Evolutionary conservation across 371 early-diverging fungal species (phyloP).

Genomic region (Chytridium lagenaria): DNA sequence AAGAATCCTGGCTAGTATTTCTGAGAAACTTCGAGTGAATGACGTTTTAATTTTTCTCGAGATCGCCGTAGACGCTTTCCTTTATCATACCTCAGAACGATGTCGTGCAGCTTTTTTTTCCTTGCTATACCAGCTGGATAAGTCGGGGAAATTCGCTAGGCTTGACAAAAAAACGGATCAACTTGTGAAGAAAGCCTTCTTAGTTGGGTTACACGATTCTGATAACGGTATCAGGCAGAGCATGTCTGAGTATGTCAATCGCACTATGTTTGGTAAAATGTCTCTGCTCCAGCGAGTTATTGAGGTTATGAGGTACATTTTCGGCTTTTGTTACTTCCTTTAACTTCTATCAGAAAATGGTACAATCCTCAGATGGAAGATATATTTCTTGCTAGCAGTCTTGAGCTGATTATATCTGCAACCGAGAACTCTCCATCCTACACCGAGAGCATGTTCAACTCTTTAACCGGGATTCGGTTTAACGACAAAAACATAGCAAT

Average conservation of each 20-base stretch:
- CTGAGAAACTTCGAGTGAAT: slow-evolving; percentile 42
- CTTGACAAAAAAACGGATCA: slow-evolving; percentile 33
- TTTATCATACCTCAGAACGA: slow-evolving; percentile 42
- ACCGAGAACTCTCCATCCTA: slow-evolving; percentile 66
- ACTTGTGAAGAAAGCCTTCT: slow-evolving; percentile 53
- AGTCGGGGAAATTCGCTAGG: neutral
- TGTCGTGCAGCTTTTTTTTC: slow-evolving; percentile 59
- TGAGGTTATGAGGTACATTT: slow-evolving; percentile 51
- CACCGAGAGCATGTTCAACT: slow-evolving; percentile 64
- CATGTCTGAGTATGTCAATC: slow-evolving; percentile 58
- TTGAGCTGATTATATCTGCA: slow-evolving; percentile 65
- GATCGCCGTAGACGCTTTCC: slow-evolving; percentile 29
- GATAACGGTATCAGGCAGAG: slow-evolving; percentile 58
- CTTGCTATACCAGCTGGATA: slow-evolving; percentile 38
- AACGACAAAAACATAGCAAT: slow-evolving; percentile 61
- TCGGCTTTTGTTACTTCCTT: slow-evolving; percentile 10
- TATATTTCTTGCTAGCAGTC: slow-evolving; percentile 65
- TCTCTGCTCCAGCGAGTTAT: slow-evolving; percentile 51
- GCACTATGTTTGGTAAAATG: slow-evolving; percentile 28
- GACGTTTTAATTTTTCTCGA: slow-evolving; percentile 58
- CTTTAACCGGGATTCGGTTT: slow-evolving; percentile 69
- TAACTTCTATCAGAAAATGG: slow-evolving; percentile 53
- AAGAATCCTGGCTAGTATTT: slow-evolving; percentile 58
- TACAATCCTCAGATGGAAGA: slow-evolving; percentile 70
- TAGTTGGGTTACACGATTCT: slow-evolving; percentile 66